Evolutionary conservation across 148 eudicot species (phyloP).

Genomic region (Chenopodium formosanum): DNA sequence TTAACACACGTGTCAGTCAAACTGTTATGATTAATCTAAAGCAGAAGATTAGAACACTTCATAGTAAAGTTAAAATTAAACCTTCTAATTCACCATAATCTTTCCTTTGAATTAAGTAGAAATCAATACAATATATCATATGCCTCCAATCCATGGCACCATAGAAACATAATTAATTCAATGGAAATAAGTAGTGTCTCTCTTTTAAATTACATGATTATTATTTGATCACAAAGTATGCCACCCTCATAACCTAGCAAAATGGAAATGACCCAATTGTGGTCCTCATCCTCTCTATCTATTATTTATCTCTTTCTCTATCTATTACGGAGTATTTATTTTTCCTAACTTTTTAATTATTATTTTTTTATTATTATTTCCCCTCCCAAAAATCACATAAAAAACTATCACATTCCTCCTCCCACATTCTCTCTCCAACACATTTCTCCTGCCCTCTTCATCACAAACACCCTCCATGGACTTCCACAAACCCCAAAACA

Average conservation of each 20-base stretch:
- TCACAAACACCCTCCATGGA: neutral
- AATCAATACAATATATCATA: no score
- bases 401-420: neutral
- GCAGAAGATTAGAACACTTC: no score
- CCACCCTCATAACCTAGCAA: constrained; percentile 13
- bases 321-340: neutral
- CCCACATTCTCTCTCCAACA: neutral
- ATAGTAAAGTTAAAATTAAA: no score
- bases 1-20: no score
- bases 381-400: neutral
- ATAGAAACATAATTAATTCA: no score
- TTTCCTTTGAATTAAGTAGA: no score
- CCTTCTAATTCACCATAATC: no score
- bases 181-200: no score
- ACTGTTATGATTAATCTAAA: no score
- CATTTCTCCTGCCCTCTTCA: neutral
- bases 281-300: neutral
- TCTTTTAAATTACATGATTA: neutral
- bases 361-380: neutral
- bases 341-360: no score
- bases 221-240: neutral
- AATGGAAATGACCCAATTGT: neutral
- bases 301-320: neutral
- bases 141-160: no score
- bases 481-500: constrained; percentile 12